Evolutionary conservation across 495 filamentous ascomycete genomes (phyloP).

Genomic region (Chaetomium tenue): DNA sequence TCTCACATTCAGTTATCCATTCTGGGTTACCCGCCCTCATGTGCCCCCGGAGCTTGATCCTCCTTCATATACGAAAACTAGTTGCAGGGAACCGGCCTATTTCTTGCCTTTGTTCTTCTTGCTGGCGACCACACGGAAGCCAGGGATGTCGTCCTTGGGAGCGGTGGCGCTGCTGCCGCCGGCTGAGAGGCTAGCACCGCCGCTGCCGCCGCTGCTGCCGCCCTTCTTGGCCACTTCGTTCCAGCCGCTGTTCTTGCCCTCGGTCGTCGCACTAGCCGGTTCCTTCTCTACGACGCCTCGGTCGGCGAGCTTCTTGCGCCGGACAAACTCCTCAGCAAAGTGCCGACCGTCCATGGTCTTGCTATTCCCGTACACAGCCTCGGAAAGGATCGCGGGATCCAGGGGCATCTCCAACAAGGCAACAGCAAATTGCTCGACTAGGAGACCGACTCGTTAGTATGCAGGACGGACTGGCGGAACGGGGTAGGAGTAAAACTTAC

Average conservation of each 20-base stretch:
- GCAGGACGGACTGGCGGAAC: too few relatives aligned
- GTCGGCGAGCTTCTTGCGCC: slow-evolving; percentile 86
- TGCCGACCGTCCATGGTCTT: slow-evolving; percentile 85
- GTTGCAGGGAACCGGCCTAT: slow-evolving; percentile 12
- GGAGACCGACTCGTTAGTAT: slow-evolving; percentile 29
- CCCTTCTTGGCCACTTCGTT: slow-evolving; percentile 96
- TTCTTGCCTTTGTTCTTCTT: slow-evolving; percentile 81
- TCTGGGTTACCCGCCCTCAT: background rate
- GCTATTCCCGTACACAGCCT: slow-evolving; percentile 81
- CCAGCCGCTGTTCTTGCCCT: slow-evolving; percentile 68
- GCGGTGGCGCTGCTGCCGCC: slow-evolving; percentile 2
- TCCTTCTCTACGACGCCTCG: slow-evolving; percentile 72
- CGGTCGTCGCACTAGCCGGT: slow-evolving; percentile 50
- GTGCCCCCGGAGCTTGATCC: background rate
- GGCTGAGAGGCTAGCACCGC: background rate
- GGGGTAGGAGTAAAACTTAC: slow-evolving; percentile 40
- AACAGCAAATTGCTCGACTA: slow-evolving; percentile 77
- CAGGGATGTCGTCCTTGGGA: slow-evolving; percentile 52
- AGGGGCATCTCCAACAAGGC: slow-evolving; percentile 70
- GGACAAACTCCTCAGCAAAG: slow-evolving; percentile 91
- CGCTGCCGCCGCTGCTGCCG: slow-evolving; percentile 34
- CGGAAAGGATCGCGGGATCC: slow-evolving; percentile 77
- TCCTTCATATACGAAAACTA: background rate
- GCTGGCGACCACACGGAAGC: slow-evolving; percentile 84
- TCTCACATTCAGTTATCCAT: background rate